Evolutionary conservation across 2,329 filamentous ascomycete species (phyloP), one percentile per base, ranked within the genome.

Genomic region (Penicillium sp.): DNA sequence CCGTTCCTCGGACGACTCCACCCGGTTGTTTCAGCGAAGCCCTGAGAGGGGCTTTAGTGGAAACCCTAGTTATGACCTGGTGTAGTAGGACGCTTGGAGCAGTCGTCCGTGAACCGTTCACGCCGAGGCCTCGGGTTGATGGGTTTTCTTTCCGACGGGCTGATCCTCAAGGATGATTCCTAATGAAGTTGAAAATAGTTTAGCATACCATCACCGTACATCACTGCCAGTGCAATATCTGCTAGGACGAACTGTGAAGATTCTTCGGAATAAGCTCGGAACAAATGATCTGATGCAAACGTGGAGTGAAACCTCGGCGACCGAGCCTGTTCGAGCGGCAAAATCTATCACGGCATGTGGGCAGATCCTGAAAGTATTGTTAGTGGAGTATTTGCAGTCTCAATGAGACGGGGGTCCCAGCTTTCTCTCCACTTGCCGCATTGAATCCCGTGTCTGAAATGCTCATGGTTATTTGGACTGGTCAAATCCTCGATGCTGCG

Each of bases 1-100:
- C 45, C 18, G 37, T 52, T 48, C 33, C 45, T 43, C 15, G 29
- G 29, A 26, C 9, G 9, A 30, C 37, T 40, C 39, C 43, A 32
- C 44, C 15, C 29, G 30, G 15, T 2, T 37, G 44, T 52, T 48
- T 44, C 44, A 48, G 37, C 34, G 40, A 41, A 40, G 33, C 40
- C 23, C 33, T 50, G 34, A 13, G 26, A 12, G 33, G 39, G 26
- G 24, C n/a, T 8, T 27, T n/a, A 18, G 24, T 9, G 15, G 18
- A 13, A 30, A 30, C 10, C 39, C n/a, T 42, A 7, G 36, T 7
- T 34, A 18, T 7, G n/a, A 15, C n/a, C 32, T 12, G n/a, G 9
- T 30, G 27, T 30, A 4, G 13, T 9, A 30, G 4, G 9, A 40
- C 21, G 26, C 23, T 42, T 29, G 15, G 24, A 42, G 15, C 24